Evolutionary conservation across 352 stramenopile species (phyloP).

Genomic region (Thalassiosira livingstoniorum): DNA sequence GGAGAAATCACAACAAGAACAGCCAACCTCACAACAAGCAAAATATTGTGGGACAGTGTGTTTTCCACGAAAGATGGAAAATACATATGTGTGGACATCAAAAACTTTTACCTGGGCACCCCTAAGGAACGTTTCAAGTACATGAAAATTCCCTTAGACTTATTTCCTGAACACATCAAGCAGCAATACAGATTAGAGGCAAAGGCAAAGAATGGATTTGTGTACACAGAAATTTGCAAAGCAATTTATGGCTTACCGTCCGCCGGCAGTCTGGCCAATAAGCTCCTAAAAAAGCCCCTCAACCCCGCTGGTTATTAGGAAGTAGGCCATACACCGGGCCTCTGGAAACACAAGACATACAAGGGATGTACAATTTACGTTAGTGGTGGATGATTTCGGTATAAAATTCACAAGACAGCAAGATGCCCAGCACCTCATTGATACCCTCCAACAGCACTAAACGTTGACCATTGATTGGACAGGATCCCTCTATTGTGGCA

Average conservation of each 20-base stretch:
- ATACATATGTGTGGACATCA: conserved; percentile 45
- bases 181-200: conserved; percentile 37
- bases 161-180: conserved; percentile 27
- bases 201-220: conserved; percentile 11
- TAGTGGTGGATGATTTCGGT: conserved; percentile 53
- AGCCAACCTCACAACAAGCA: conserved; percentile 42
- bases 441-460: background rate
- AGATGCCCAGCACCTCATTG: conserved; percentile 35
- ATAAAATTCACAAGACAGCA: conserved; percentile 39
- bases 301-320: conserved; percentile 13
- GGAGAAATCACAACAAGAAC: conserved; percentile 33
- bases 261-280: conserved; percentile 34
- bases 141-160: conserved; percentile 25
- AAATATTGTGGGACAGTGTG: conserved; percentile 46
- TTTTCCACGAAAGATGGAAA: conserved; percentile 34
- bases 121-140: conserved; percentile 29
- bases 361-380: conserved; percentile 32
- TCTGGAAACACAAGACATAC: conserved; percentile 49
- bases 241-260: conserved; percentile 48
- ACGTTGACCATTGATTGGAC: conserved; percentile 20
- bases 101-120: conserved; percentile 54
- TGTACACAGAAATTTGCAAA: conserved; percentile 23
- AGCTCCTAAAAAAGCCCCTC: conserved; percentile 27
- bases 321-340: conserved; percentile 42
- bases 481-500: background rate